Evolutionary conservation across 1,139 yeast species (phyloP).

Genomic region (Scheffersomyces titani): DNA sequence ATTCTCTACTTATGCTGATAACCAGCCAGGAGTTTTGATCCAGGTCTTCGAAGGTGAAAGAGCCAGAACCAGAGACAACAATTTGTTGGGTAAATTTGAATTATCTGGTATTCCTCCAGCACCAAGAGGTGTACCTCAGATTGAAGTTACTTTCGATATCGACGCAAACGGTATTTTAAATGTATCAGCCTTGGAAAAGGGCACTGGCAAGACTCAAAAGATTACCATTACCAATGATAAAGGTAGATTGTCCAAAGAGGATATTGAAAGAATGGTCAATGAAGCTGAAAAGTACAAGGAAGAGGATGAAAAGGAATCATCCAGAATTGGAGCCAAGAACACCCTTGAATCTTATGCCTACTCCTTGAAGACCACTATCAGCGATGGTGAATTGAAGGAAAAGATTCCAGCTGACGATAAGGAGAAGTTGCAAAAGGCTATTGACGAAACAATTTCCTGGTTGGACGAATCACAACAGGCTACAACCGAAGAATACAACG

Average conservation of each 20-base stretch:
- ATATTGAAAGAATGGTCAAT: conserved; percentile 28
- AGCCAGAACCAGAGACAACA: conserved; percentile 46
- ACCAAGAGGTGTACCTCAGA: conserved; percentile 52
- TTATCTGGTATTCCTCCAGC: conserved; percentile 51
- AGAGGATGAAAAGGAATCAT: conserved; percentile 81
- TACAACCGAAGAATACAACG: conserved; percentile 55
- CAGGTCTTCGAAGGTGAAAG: conserved; percentile 52
- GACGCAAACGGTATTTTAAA: conserved; percentile 52
- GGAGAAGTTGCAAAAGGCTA: conserved; percentile 41
- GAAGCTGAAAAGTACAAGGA: conserved; percentile 78
- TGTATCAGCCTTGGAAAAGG: conserved; percentile 48
- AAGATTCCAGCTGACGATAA: conserved; percentile 48
- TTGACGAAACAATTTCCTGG: conserved; percentile 50
- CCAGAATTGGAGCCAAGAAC: conserved; percentile 77
- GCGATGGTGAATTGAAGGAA: conserved; percentile 51
- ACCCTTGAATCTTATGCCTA: conserved; percentile 87
- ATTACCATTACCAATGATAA: conserved; percentile 64
- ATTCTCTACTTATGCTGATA: conserved; percentile 50
- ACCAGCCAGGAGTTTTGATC: conserved; percentile 49
- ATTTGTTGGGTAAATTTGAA: conserved; percentile 47
- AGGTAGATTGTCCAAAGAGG: conserved; percentile 29
- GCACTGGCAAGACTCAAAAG: conserved; percentile 68
- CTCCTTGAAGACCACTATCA: conserved; percentile 64
- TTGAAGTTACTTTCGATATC: conserved; percentile 47
- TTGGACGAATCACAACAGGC: conserved; percentile 54